Evolutionary conservation across 345 rosid species (phyloP).

Genomic region (Hibiscus syriacus): DNA sequence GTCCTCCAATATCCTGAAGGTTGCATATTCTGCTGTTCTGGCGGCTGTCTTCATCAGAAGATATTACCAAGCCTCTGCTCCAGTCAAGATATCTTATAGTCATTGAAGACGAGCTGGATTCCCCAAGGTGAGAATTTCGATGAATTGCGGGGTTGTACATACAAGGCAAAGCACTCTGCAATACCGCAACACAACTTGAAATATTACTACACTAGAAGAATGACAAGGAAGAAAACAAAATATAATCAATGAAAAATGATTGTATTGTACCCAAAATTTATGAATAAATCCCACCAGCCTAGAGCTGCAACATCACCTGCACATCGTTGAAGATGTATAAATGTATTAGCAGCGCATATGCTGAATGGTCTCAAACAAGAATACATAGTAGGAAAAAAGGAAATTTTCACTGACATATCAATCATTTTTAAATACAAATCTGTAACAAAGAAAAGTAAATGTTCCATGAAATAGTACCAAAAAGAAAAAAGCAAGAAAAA

Average conservation of each 20-base stretch:
- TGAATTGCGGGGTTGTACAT: neutral
- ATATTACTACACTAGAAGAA: neutral
- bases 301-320: neutral
- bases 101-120: neutral
- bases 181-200: neutral
- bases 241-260: neutral
- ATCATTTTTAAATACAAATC: neutral
- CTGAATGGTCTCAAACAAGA: neutral
- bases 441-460: neutral
- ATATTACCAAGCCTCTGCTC: neutral
- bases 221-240: neutral
- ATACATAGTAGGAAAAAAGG: neutral
- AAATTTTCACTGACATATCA: neutral
- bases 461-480: neutral
- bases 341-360: neutral
- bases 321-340: neutral
- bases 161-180: neutral
- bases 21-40: neutral
- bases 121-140: neutral
- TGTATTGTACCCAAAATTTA: neutral
- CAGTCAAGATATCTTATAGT: neutral
- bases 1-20: neutral
- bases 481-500: neutral
- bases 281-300: neutral
- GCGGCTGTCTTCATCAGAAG: neutral